Evolutionary conservation across 495 filamentous ascomycete species (phyloP), one percentile per base, ranked within the genome.

Genomic region (Polyplosphaeria fusca): DNA sequence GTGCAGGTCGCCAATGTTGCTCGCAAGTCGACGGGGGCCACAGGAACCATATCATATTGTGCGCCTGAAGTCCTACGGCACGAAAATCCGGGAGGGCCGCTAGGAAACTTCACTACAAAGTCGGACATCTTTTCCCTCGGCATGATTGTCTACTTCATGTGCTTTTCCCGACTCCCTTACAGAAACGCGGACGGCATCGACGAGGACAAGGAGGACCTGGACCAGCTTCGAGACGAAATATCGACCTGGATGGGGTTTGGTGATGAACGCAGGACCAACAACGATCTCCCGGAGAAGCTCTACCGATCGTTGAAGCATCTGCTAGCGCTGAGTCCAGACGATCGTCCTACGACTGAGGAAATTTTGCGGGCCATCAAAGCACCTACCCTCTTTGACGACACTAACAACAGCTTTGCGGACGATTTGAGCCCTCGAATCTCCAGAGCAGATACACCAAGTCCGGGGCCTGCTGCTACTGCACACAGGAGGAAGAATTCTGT

Each of bases 61-160:
- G 94, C 93, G 0, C 93, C 93, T 2, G 93, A 98, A 66, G 93
- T 98, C 16, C 73, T 98, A 27, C 82, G 79, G 38, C 83, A 77
- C 53, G 82, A 89, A 41, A 69, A 75, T 37, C 76, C 82, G 0
- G 79, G 71, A 51, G 93, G 93, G 12, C 77, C 78, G 11, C 87
- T 87, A 60, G 91, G 87, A 3, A 94, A 97, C 64, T 98, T 98
- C 64, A 94, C 89, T 0, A 87, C 86, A 47, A 98, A 96, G 65
- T 96, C 91, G 0, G 93, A 98, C 68, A 87, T 98, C 11, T 98
- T 98, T 72, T 95, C 91, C 2, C 71, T 98, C 0, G 93, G 93
- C 28, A 95, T 98, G 93, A 96, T 97, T 40, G 80, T 98, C 3
- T 94, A 97, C 70, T 97, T 97, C 61, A 83, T 97, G 73, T 97